Percentiles rank a stretch among this genome's conserved stretches.
Conservation (phyloP, 768 basidiomycete species). For the Amanita brunnescens region DNA sequence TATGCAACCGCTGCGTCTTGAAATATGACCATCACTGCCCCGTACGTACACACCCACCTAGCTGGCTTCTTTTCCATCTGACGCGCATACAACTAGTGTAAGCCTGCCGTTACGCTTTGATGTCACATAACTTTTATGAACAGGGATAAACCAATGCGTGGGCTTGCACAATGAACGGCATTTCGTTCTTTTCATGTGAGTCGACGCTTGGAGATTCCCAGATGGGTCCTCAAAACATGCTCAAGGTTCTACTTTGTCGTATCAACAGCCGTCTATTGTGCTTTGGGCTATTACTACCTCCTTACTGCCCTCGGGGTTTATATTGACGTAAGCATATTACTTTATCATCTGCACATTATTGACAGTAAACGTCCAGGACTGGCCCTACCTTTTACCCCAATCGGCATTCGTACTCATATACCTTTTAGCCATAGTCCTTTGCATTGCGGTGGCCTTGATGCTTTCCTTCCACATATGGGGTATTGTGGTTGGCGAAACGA, state of each 20-base stretch:
- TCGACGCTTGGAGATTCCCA: neutral
- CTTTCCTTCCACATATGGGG: conserved; percentile 65
- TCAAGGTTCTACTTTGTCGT: conserved; percentile 77
- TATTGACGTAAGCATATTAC: conserved; percentile 24
- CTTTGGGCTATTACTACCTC: conserved; percentile 56
- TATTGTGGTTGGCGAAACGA: conserved; percentile 69
- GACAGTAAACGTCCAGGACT: conserved; percentile 25
- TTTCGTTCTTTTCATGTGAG: conserved; percentile 91
- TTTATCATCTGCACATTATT: neutral
- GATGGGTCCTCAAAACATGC: neutral
- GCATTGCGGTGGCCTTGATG: conserved; percentile 37
- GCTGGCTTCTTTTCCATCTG: neutral
- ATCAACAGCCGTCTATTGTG: conserved; percentile 49
- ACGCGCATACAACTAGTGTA: conserved; percentile 18
- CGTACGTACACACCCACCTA: conserved; percentile 38
- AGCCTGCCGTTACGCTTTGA: neutral
- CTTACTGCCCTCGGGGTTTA: conserved; percentile 50
- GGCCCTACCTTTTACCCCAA: conserved; percentile 59
- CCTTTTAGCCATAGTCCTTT: conserved; percentile 8
- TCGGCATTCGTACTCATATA: conserved; percentile 64
- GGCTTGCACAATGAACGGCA: conserved; percentile 93
- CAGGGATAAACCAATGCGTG: conserved; percentile 97
- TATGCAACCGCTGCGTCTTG: conserved; percentile 84
- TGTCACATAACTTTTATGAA: neutral
- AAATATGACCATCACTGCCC: conserved; percentile 93